phyloP scores from a whole-genome alignment of 202 grass and related monocot genomes.

The Musa balbisiana region DNA sequence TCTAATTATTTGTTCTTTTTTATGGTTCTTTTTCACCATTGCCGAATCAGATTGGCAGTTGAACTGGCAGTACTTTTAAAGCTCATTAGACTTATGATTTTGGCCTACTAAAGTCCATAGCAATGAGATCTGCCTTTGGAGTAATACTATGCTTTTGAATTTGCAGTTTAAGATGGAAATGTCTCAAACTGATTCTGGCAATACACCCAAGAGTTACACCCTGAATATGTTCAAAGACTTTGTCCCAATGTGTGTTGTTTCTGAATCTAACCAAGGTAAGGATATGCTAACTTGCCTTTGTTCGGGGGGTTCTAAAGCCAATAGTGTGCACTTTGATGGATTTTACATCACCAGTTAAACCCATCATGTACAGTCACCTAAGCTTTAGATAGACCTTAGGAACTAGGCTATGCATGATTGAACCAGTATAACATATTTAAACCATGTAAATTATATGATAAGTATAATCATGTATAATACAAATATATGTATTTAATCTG shows the following conservation, averaged over 20 bases:
- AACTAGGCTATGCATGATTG: too few species aligned
- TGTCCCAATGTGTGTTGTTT: slow-evolving; percentile 79
- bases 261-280: slow-evolving; percentile 76
- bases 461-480: too few species aligned
- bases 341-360: too few species aligned
- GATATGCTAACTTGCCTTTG: slow-evolving; percentile 1
- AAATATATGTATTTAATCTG: too few species aligned
- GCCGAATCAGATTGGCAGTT: not conserved
- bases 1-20: too few species aligned
- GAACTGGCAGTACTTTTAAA: not conserved
- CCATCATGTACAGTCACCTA: too few species aligned
- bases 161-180: slow-evolving; percentile 97
- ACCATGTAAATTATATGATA: too few species aligned
- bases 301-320: not conserved
- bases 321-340: too few species aligned
- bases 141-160: slow-evolving; percentile 10
- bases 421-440: too few species aligned
- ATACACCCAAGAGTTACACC: slow-evolving; percentile 88
- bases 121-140: not conserved
- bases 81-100: too few species aligned
- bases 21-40: not conserved
- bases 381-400: too few species aligned
- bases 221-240: slow-evolving; percentile 97
- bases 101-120: not conserved
- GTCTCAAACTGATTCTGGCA: slow-evolving; percentile 50